Evolutionary conservation across 352 stramenopile genomes (phyloP).

Genomic region (Globisporangium mamillatum): DNA sequence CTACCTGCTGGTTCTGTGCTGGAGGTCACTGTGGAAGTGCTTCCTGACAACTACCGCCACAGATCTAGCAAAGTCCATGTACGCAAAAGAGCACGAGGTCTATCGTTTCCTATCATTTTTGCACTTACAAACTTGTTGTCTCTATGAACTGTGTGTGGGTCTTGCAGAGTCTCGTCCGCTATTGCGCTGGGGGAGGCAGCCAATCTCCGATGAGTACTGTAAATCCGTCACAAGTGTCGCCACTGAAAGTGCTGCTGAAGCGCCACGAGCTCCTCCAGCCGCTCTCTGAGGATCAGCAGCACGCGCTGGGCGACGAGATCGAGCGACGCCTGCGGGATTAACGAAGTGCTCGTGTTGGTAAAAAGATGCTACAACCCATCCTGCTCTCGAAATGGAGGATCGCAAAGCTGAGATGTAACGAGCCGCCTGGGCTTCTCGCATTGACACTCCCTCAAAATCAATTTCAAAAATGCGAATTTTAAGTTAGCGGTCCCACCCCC

Average conservation of each 20-base stretch:
- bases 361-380: no score
- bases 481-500: background rate
- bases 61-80: conserved; percentile 11
- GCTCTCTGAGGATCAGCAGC: background rate
- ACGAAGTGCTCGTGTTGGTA: no score
- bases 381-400: no score
- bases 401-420: no score
- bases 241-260: conserved; percentile 7
- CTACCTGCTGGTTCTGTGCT: background rate
- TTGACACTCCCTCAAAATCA: no score
- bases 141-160: background rate
- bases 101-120: background rate
- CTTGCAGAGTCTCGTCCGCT: conserved; percentile 7
- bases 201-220: background rate
- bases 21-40: conserved; percentile 9
- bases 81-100: background rate
- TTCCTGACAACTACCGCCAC: background rate
- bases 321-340: background rate
- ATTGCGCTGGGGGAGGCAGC: background rate
- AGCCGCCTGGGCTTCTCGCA: no score
- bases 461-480: background rate
- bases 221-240: background rate
- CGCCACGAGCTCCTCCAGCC: background rate
- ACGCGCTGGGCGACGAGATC: background rate
- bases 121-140: background rate